phyloP scores from a whole-genome alignment of 768 basidiomycete genomes.

The Hebeloma cylindrosporum region DNA sequence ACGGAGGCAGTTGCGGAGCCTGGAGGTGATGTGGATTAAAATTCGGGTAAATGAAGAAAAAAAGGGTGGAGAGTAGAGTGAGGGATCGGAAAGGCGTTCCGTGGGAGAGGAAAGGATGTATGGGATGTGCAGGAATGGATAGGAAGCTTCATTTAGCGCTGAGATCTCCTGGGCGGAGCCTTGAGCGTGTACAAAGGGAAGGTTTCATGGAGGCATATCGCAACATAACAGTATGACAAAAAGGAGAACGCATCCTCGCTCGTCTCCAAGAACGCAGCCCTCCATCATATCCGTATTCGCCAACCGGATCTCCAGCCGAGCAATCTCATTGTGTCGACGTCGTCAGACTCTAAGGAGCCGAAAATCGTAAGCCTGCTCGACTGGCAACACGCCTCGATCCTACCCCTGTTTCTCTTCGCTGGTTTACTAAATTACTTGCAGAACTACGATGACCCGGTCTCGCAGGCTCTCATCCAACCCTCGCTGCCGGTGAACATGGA shows the following conservation, averaged over 20 bases:
- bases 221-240: no score
- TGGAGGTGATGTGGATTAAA: no score
- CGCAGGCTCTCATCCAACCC: slow-evolving; percentile 39
- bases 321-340: slow-evolving; percentile 50
- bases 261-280: slow-evolving; percentile 38
- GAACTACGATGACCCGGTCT: slow-evolving; percentile 47
- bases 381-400: slow-evolving; percentile 58
- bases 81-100: no score
- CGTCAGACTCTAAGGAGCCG: slow-evolving; percentile 39
- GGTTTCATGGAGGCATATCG: no score
- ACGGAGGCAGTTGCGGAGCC: slow-evolving; percentile 94
- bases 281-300: slow-evolving; percentile 46
- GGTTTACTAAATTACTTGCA: slow-evolving; percentile 44
- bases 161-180: no score
- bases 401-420: slow-evolving; percentile 51
- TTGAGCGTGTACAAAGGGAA: no score
- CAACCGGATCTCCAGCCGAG: slow-evolving; percentile 51
- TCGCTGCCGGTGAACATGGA: slow-evolving; percentile 44
- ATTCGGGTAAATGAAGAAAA: no score
- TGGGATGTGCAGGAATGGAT: no score
- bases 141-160: no score
- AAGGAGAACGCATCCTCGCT: slow-evolving; percentile 45
- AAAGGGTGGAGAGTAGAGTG: no score
- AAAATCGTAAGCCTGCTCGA: slow-evolving; percentile 46
- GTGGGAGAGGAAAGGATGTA: no score